A percentile compares a stretch with the other conserved stretches of the same genome.
Evolutionary conservation across 805 yeast genomes (phyloP).

Genomic region (Candida montana): DNA sequence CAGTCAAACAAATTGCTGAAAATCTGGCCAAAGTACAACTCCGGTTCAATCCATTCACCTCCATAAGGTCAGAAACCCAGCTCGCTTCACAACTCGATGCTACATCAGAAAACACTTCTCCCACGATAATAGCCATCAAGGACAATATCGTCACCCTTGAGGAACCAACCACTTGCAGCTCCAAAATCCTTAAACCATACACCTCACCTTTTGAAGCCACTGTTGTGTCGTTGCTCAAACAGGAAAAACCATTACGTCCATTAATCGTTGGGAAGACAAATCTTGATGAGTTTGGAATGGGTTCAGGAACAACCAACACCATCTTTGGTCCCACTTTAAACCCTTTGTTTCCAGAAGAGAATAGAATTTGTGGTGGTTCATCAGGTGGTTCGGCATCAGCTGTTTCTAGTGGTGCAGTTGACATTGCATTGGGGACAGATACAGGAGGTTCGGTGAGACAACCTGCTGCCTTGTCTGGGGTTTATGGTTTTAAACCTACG

Average conservation of each 20-base stretch:
- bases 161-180: slow-evolving; percentile 75
- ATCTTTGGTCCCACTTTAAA: slow-evolving; percentile 54
- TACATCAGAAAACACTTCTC: background rate
- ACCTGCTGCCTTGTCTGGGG: slow-evolving; percentile 85
- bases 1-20: background rate
- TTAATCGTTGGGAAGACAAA: slow-evolving; percentile 74
- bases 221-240: slow-evolving; percentile 45
- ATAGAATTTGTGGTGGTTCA: slow-evolving; percentile 75
- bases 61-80: slow-evolving; percentile 23
- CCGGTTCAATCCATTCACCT: slow-evolving; percentile 39
- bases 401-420: slow-evolving; percentile 65
- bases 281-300: slow-evolving; percentile 98
- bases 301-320: slow-evolving; percentile 60
- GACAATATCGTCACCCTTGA: slow-evolving; percentile 73
- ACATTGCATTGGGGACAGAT: slow-evolving; percentile 86
- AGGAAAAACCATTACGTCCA: slow-evolving; percentile 39
- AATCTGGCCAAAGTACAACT: slow-evolving; percentile 20
- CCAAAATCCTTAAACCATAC: slow-evolving; percentile 55
- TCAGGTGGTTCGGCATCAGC: slow-evolving; percentile 97
- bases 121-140: slow-evolving; percentile 47
- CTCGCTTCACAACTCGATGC: background rate
- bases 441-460: slow-evolving; percentile 95
- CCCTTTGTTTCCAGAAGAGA: slow-evolving; percentile 37
- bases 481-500: slow-evolving; percentile 86
- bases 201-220: slow-evolving; percentile 81